phyloP scores from a whole-genome alignment of 257 asterid species.

The Penstemon davidsonii region DNA sequence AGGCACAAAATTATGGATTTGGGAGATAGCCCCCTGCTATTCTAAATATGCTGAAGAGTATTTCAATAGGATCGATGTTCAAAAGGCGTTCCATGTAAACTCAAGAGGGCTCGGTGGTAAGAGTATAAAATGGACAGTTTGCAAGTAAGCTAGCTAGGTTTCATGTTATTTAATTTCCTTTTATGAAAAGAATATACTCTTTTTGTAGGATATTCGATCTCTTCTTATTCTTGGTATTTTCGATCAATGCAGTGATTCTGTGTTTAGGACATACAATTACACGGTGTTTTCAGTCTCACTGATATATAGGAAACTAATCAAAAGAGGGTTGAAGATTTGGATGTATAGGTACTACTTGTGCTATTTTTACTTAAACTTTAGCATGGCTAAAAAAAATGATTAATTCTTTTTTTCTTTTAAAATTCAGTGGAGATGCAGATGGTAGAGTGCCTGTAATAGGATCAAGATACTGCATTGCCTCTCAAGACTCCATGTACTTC shows the following conservation, averaged over 20 bases:
- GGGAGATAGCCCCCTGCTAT: conserved; percentile 74
- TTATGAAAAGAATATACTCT: too few species aligned
- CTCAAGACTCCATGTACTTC: conserved; percentile 64
- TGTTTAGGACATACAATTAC: conserved; percentile 52
- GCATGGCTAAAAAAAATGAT: too few species aligned
- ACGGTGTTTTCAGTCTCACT: conserved; percentile 64
- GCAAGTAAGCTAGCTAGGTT: conserved; percentile 48
- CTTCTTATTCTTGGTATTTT: neutral
- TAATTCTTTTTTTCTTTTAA: neutral
- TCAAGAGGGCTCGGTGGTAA: conserved; percentile 25
- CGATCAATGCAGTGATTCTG: conserved; percentile 43
- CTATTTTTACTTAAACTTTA: too few species aligned
- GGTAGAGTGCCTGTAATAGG: conserved; percentile 91
- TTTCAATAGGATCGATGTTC: conserved; percentile 72
- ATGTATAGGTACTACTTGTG: conserved; percentile 59
- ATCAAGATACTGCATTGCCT: conserved; percentile 62
- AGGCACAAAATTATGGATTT: conserved; percentile 35
- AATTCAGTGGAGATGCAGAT: conserved; percentile 75
- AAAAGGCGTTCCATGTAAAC: conserved; percentile 49
- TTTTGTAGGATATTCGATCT: too few species aligned
- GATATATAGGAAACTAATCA: conserved; percentile 59
- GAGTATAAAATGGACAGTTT: conserved; percentile 51
- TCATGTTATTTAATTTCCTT: neutral
- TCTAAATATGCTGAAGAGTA: conserved; percentile 45
- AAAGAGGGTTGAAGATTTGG: conserved; percentile 88